phyloP scores from a whole-genome alignment of 257 asterid species.

The Solanum raphanifolium region DNA sequence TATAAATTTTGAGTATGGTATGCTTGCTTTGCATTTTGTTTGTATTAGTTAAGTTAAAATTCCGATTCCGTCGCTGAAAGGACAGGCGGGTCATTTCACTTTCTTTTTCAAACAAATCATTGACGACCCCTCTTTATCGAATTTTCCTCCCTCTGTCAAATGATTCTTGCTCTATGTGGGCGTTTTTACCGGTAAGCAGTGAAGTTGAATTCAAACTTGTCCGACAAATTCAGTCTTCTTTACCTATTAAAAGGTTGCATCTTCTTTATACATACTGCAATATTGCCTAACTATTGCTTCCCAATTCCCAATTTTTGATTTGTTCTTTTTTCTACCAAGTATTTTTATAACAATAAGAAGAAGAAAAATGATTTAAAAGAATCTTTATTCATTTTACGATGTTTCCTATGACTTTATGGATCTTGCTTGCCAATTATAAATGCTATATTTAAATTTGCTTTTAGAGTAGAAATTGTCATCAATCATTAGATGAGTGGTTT shows the following conservation, averaged over 20 bases:
- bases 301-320: not conserved
- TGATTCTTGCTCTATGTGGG: conserved; percentile 2
- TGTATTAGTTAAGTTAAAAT: not conserved
- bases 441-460: not conserved
- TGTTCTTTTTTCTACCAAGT: not conserved
- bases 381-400: not conserved
- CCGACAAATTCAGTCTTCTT: not conserved
- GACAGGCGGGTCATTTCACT: not conserved
- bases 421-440: not conserved
- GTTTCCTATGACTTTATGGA: not conserved
- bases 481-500: not conserved
- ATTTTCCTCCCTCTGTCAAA: not conserved
- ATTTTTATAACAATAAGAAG: not conserved
- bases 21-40: not conserved
- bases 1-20: not conserved
- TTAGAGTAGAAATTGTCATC: not conserved
- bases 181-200: not conserved
- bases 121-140: conserved; percentile 3
- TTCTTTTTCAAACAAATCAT: conserved; percentile 8
- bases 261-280: conserved; percentile 1
- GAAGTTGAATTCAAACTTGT: conserved; percentile 2
- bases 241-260: not conserved
- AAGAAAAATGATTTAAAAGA: not conserved
- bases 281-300: not conserved
- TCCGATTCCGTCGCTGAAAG: not conserved